These are phyloP conservation scores for Pulveroboletus sp. DNA, from an alignment of 1,284 basidiomycete genomes.

Conservation along the genomic window DNA sequence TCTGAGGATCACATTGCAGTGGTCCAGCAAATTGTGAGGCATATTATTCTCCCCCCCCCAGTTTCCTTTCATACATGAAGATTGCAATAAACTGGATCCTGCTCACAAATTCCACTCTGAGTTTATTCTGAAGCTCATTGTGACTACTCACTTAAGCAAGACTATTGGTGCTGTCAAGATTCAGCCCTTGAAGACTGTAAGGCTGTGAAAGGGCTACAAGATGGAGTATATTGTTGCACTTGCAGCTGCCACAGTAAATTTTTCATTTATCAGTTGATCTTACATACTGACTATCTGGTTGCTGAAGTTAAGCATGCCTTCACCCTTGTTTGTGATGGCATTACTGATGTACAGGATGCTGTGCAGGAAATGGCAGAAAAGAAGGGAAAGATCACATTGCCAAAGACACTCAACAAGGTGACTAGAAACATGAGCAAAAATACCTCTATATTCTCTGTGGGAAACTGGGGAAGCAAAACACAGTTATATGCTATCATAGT, in stretches of 20 bases:
- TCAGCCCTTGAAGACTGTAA: background rate
- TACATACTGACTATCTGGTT: background rate
- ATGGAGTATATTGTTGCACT: constrained; percentile 5
- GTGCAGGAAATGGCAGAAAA: background rate
- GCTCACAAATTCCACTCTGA: background rate
- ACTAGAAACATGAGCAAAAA: background rate
- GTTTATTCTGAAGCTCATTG: constrained; percentile 11
- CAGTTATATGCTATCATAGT: background rate
- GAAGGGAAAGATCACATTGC: background rate
- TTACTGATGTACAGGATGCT: background rate
- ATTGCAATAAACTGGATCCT: constrained; percentile 3
- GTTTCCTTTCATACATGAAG: constrained; percentile 10
- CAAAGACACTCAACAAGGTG: background rate
- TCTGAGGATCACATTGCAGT: background rate
- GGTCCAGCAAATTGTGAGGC: background rate
- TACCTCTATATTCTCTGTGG: background rate
- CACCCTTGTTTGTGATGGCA: background rate
- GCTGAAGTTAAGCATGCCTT: background rate
- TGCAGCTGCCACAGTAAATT: background rate
- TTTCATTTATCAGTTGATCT: background rate
- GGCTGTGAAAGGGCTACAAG: constrained; percentile 3
- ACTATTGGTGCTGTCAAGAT: background rate
- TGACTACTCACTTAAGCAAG: constrained; percentile 7
- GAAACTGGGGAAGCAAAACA: background rate
- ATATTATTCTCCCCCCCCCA: background rate